These are phyloP conservation scores for Xylaria sp. DNA, from an alignment of 2,329 filamentous ascomycete genomes.

Conservation along the genomic window DNA sequence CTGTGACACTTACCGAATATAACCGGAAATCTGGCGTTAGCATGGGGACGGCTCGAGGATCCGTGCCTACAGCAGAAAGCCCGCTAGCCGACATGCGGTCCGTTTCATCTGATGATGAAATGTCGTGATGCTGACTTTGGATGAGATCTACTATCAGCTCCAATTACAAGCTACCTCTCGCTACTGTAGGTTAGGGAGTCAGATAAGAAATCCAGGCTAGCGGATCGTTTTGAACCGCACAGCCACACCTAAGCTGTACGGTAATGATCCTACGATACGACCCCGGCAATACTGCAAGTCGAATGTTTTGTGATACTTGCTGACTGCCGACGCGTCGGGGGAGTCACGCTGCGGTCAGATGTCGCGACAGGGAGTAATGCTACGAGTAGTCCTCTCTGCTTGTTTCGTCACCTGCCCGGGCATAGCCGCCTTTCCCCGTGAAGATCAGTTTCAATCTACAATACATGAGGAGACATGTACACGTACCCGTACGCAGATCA, in stretches of 20 bases:
- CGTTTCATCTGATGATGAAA: slow-evolving; percentile 5
- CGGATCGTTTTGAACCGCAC: not conserved
- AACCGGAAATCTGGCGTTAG: not conserved
- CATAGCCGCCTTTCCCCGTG: slow-evolving; percentile 7
- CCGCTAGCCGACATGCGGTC: not conserved
- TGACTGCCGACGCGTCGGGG: slow-evolving; percentile 12
- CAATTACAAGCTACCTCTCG: not conserved
- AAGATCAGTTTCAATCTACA: slow-evolving; percentile 9
- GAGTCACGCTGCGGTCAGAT: slow-evolving; percentile 21
- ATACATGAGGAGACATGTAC: not conserved
- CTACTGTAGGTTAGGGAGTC: not conserved
- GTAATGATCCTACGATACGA: slow-evolving; percentile 4
- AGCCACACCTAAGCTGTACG: slow-evolving; percentile 1
- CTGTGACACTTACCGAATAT: not conserved
- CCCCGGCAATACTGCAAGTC: not conserved
- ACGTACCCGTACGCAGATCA: not conserved
- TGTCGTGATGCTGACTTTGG: not conserved
- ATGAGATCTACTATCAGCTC: slow-evolving; percentile 5
- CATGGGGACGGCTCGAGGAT: not conserved
- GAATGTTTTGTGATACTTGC: slow-evolving; percentile 1
- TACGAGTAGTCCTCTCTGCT: not conserved
- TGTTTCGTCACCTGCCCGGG: slow-evolving; percentile 16
- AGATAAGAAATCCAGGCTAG: not conserved
- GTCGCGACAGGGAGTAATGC: slow-evolving; percentile 5
- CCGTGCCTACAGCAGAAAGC: not conserved